Percentiles rank a stretch among this genome's conserved stretches.
phyloP scores from a whole-genome alignment of 2,329 filamentous ascomycete species.

The Aureobasidium leucospermi region DNA sequence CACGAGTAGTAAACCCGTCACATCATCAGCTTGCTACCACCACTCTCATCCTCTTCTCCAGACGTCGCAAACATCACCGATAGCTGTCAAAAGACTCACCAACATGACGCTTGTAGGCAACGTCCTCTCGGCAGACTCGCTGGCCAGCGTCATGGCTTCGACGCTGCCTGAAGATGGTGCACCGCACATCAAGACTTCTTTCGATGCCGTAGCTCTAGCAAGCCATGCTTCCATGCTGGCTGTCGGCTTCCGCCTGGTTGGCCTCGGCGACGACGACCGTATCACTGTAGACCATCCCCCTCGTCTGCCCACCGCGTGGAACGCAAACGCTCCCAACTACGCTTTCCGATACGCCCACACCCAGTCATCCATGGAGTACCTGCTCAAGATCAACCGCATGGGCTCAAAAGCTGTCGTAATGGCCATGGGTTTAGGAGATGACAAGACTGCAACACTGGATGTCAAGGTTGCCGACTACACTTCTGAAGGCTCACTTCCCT shows the following conservation, averaged over 20 bases:
- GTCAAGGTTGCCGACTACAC: conserved; percentile 68
- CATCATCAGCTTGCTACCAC: too few relatives aligned
- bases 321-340: conserved; percentile 60
- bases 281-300: conserved; percentile 33
- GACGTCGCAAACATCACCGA: background rate
- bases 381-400: conserved; percentile 74
- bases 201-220: conserved; percentile 78
- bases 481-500: conserved; percentile 52
- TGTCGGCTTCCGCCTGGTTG: conserved; percentile 72
- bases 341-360: conserved; percentile 81
- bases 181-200: conserved; percentile 55
- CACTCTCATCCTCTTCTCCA: too few relatives aligned
- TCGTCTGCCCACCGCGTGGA: conserved; percentile 68
- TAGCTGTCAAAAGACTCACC: background rate
- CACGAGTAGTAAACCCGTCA: background rate
- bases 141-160: conserved; percentile 37
- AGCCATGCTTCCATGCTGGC: conserved; percentile 75
- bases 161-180: conserved; percentile 34
- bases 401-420: conserved; percentile 78
- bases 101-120: conserved; percentile 24
- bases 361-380: conserved; percentile 76
- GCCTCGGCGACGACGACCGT: conserved; percentile 74
- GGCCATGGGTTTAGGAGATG: conserved; percentile 70
- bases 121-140: conserved; percentile 36
- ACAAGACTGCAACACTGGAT: conserved; percentile 73